Conservation (phyloP, 2,329 filamentous ascomycete species). For the Onygenales sp. region DNA sequence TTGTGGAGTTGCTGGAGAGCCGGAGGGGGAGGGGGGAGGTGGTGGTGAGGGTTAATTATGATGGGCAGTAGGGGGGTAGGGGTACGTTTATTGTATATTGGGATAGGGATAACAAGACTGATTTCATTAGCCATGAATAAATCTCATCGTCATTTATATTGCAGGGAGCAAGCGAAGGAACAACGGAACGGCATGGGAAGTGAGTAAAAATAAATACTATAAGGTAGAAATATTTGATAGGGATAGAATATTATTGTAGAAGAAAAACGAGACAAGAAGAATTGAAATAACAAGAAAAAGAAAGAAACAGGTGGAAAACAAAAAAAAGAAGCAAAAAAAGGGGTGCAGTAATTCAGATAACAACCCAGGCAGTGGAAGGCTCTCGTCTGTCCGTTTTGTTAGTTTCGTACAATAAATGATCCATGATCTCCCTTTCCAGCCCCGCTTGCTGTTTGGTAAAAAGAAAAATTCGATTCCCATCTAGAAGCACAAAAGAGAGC, state of each 20-base stretch:
- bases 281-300: neutral
- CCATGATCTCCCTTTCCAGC: no score
- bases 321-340: neutral
- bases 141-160: neutral
- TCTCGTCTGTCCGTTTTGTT: no score
- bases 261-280: slow-evolving; percentile 11
- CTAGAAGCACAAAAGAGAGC: no score
- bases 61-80: neutral
- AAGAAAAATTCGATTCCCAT: no score
- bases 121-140: neutral
- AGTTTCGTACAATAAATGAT: no score
- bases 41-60: slow-evolving; percentile 22
- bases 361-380: slow-evolving; percentile 7
- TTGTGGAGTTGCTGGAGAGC: slow-evolving; percentile 23
- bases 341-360: slow-evolving; percentile 1
- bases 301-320: neutral
- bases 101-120: no score
- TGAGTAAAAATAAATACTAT: neutral
- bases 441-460: no score
- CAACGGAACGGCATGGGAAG: no score
- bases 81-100: neutral
- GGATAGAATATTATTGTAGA: slow-evolving; percentile 10
- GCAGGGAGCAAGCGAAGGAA: no score
- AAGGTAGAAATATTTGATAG: neutral
- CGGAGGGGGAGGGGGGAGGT: slow-evolving; percentile 22